Evolutionary conservation across 345 rosid genomes (phyloP).

Genomic region (Lepidium aucheri): DNA sequence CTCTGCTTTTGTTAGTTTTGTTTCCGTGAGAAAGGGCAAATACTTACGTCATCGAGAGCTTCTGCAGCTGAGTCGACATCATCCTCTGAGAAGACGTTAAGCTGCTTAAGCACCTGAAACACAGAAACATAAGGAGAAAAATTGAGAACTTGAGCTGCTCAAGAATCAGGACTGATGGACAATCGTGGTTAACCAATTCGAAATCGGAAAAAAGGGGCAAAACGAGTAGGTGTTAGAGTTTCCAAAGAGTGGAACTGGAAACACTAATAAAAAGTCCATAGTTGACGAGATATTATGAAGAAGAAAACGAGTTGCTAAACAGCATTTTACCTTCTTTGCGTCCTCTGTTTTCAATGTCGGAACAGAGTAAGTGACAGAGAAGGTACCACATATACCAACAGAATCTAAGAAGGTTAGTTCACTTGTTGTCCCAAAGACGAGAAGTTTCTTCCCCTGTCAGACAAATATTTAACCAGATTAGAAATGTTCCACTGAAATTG

Average conservation of each 20-base stretch:
- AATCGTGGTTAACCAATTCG: neutral
- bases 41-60: conserved; percentile 77
- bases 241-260: neutral
- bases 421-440: conserved; percentile 92
- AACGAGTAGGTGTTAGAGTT: neutral
- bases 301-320: neutral
- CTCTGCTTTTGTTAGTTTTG: neutral
- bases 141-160: neutral
- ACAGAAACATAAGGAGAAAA: neutral
- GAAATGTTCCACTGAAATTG: neutral
- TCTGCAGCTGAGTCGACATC: conserved; percentile 68
- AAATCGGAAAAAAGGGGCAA: neutral
- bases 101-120: conserved; percentile 55
- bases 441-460: conserved; percentile 77
- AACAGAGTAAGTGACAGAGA: conserved; percentile 64
- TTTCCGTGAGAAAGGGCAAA: neutral
- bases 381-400: conserved; percentile 60
- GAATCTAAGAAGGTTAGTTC: conserved; percentile 76
- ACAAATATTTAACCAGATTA: neutral
- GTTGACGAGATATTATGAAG: neutral
- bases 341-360: conserved; percentile 67
- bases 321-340: conserved; percentile 63
- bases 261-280: neutral
- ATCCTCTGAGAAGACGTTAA: conserved; percentile 66
- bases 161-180: neutral